Evolutionary conservation across 345 rosid species (phyloP).

Genomic region (Melaleuca alternifolia): DNA sequence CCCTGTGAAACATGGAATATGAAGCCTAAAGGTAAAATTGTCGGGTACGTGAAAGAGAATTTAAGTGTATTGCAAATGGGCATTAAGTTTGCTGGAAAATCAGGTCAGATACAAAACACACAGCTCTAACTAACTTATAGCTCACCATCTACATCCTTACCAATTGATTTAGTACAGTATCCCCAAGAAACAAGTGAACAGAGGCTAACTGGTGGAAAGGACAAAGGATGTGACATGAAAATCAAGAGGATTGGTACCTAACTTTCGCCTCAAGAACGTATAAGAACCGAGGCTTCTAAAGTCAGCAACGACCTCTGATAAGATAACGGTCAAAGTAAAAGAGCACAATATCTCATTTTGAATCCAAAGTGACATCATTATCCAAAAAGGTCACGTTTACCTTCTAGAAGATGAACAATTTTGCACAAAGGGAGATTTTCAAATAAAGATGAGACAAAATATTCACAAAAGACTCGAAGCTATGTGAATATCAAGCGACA

Average conservation of each 20-base stretch:
- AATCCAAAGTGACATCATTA: neutral
- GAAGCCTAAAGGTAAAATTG: neutral
- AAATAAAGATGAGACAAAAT: neutral
- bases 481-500: neutral
- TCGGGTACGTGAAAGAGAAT: neutral
- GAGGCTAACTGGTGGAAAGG: neutral
- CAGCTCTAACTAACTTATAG: neutral
- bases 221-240: neutral
- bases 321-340: neutral
- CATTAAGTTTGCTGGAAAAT: neutral
- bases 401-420: neutral
- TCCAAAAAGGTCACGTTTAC: neutral
- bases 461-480: neutral
- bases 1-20: neutral
- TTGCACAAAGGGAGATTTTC: neutral
- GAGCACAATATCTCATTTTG: neutral
- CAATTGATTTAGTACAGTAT: neutral
- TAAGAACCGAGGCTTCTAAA: neutral
- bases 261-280: neutral
- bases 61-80: neutral
- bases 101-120: neutral
- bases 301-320: neutral
- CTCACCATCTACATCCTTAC: neutral
- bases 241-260: neutral
- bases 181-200: neutral